phyloP scores from a whole-genome alignment of 495 filamentous ascomycete species.

The Penicillium bovifimosum region DNA sequence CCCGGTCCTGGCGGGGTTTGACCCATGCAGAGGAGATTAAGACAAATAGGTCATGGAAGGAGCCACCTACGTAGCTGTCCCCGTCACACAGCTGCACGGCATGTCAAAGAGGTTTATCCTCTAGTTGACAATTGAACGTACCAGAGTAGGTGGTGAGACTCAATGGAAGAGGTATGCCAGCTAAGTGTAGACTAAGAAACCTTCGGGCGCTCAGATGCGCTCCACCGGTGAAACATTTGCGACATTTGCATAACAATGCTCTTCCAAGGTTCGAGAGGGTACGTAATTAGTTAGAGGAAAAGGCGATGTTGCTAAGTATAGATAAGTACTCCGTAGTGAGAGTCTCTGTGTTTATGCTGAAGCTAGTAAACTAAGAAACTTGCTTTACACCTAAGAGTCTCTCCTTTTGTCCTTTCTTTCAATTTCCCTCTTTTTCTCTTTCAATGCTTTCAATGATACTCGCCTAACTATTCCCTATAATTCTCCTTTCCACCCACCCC shows the following conservation, averaged over 20 bases:
- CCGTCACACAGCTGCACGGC: too few species aligned
- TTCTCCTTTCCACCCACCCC: not conserved
- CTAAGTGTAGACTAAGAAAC: constrained; percentile 15
- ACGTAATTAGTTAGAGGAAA: constrained; percentile 10
- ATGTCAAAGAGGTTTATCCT: too few species aligned
- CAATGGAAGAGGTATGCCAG: too few species aligned
- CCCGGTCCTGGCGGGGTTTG: too few species aligned
- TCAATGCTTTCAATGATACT: not conserved
- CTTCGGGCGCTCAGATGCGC: constrained; percentile 20
- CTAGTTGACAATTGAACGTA: too few species aligned
- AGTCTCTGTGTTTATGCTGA: too few species aligned
- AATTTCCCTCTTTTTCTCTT: not conserved
- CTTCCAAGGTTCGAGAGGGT: constrained; percentile 5
- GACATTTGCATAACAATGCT: not conserved
- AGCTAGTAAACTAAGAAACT: too few species aligned
- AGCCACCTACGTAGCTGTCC: not conserved
- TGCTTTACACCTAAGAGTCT: too few species aligned
- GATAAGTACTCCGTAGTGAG: too few species aligned
- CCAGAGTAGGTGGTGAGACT: too few species aligned
- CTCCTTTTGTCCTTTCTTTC: not conserved
- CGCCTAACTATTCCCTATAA: not conserved
- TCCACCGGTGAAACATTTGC: constrained; percentile 26
- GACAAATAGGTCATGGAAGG: not conserved
- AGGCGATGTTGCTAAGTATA: not conserved
- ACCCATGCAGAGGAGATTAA: too few species aligned